These are phyloP conservation scores for Debaryomyces castellii DNA, from an alignment of 805 yeast species.

Conservation along the genomic window DNA sequence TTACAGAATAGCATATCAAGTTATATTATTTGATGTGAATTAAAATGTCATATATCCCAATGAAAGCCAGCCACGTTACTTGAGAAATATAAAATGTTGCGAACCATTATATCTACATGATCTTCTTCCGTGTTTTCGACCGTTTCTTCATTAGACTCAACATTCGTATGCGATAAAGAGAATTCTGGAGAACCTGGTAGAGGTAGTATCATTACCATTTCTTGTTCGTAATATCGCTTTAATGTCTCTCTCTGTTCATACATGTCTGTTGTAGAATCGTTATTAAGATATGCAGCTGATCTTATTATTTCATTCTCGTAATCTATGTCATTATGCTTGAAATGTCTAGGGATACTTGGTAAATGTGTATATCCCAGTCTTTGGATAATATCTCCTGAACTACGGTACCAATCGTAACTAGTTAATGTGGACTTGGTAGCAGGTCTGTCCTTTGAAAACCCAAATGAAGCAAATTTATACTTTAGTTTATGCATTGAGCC, in stretches of 20 bases:
- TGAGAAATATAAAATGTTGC: constrained; percentile 9
- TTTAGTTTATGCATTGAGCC: not conserved
- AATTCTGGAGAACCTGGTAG: not conserved
- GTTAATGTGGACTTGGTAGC: not conserved
- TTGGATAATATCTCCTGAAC: not conserved
- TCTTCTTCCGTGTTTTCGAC: constrained; percentile 7
- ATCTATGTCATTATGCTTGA: not conserved
- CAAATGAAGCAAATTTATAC: not conserved
- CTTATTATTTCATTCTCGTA: not conserved
- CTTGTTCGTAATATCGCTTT: not conserved
- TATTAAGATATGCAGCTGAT: not conserved
- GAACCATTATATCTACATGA: constrained; percentile 16
- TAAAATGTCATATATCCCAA: not conserved
- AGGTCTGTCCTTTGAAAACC: not conserved
- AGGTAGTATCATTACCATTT: not conserved
- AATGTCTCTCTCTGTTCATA: not conserved
- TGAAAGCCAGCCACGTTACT: not conserved
- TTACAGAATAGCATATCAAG: not conserved
- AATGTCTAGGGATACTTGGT: not conserved
- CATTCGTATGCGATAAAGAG: not conserved
- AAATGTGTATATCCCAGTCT: not conserved
- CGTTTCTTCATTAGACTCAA: not conserved
- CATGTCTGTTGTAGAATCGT: not conserved
- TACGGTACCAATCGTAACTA: not conserved
- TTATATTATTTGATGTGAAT: too few relatives aligned